Percentiles rank a stretch among this genome's conserved stretches.
Evolutionary conservation across 306 rosid species (phyloP).

Genomic region (Gynostemma pentaphyllum): DNA sequence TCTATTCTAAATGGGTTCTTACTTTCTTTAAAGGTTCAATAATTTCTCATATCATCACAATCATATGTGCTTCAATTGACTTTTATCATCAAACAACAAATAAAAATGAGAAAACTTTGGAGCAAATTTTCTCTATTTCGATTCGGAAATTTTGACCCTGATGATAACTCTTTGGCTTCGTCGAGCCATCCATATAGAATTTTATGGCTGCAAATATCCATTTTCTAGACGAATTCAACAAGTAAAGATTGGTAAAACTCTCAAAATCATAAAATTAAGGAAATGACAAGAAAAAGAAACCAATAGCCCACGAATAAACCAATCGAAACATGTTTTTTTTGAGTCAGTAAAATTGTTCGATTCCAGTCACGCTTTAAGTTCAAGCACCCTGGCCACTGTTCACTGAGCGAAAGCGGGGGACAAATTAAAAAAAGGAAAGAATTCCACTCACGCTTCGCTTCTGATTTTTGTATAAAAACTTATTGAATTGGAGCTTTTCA

Average conservation of each 20-base stretch:
- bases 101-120: background rate
- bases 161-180: background rate
- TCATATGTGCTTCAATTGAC: too few relatives aligned
- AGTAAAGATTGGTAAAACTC: background rate
- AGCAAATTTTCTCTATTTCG: background rate
- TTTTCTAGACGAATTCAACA: background rate
- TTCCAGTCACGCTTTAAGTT: background rate
- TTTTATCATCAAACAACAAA: background rate
- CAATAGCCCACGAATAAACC: background rate
- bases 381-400: constrained; percentile 2
- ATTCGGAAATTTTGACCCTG: background rate
- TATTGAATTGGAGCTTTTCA: too few relatives aligned
- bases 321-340: background rate
- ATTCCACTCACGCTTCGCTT: background rate
- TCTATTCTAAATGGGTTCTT: too few relatives aligned
- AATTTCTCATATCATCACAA: too few relatives aligned
- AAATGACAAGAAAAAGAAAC: background rate
- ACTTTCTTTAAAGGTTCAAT: too few relatives aligned
- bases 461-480: background rate
- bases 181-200: constrained; percentile 3
- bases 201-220: background rate
- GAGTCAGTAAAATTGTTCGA: background rate
- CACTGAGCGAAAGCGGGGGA: background rate
- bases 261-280: background rate
- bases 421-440: too few relatives aligned